Conservation (phyloP, 2,329 filamentous ascomycete genomes). For the Colletotrichum ledebouriae region DNA sequence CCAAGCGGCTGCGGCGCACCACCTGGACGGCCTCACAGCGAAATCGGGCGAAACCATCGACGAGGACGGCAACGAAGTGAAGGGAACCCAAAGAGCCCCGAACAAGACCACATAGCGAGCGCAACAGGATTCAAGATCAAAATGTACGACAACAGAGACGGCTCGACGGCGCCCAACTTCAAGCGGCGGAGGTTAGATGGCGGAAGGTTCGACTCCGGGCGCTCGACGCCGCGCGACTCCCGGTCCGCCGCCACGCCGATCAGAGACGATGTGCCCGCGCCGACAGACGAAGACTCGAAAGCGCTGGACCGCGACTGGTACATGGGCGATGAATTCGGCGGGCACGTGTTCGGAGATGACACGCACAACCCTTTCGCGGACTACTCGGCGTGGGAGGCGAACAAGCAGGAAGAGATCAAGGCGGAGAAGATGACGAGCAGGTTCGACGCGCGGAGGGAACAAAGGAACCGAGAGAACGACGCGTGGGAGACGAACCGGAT, state of each 20-base stretch:
- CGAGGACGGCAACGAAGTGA: constrained; percentile 3
- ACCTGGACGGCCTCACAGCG: too few relatives aligned
- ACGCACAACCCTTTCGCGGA: constrained; percentile 92
- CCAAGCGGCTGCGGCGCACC: too few relatives aligned
- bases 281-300: constrained; percentile 76
- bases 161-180: constrained; percentile 59
- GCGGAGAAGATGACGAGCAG: constrained; percentile 84
- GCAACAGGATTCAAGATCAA: not conserved
- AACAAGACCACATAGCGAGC: not conserved
- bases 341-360: constrained; percentile 89
- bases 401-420: constrained; percentile 80
- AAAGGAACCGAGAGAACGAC: constrained; percentile 94
- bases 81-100: not conserved
- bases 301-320: constrained; percentile 95
- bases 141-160: constrained; percentile 51
- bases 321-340: constrained; percentile 83
- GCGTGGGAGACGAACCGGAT: constrained; percentile 99
- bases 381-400: constrained; percentile 78
- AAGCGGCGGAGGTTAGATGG: constrained; percentile 76
- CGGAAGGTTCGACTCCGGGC: constrained; percentile 48
- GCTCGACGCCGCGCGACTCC: constrained; percentile 61
- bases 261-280: constrained; percentile 70
- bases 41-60: not conserved
- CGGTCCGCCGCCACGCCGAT: constrained; percentile 46
- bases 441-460: constrained; percentile 77